A percentile compares a stretch with the other conserved stretches of the same genome.
phyloP scores from a whole-genome alignment of 805 yeast species.

The Saccharomycopsis lassenensis region DNA sequence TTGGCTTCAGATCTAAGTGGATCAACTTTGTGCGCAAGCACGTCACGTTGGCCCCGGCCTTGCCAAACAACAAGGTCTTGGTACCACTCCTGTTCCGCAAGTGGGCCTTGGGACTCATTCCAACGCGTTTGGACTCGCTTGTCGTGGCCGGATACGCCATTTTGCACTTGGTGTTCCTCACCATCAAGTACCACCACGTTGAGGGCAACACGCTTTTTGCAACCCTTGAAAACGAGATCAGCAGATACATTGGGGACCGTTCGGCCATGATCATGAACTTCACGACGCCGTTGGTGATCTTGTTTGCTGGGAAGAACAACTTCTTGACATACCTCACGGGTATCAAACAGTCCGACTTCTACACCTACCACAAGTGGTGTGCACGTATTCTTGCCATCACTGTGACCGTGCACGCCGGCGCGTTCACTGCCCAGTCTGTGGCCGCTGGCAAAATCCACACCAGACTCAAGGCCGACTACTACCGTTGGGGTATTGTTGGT shows the following conservation, averaged over 20 bases:
- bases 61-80: conserved; percentile 21
- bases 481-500: conserved; percentile 33
- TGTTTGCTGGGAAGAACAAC: conserved; percentile 68
- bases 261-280: conserved; percentile 40
- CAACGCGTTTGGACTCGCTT: conserved; percentile 6
- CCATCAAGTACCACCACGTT: conserved; percentile 16
- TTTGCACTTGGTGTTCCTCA: conserved; percentile 3
- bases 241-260: conserved; percentile 37
- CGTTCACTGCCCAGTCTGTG: background rate
- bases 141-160: conserved; percentile 3
- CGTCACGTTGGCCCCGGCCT: conserved; percentile 28
- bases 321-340: conserved; percentile 54
- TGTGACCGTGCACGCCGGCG: conserved; percentile 8
- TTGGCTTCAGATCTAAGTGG: background rate
- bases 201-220: conserved; percentile 23
- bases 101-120: too few relatives aligned
- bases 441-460: too few relatives aligned
- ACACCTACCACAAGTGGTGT: conserved; percentile 55
- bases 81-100: too few relatives aligned
- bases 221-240: background rate
- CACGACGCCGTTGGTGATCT: conserved; percentile 43
- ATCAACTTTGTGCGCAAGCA: conserved; percentile 14
- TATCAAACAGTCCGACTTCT: conserved; percentile 47
- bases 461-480: conserved; percentile 36
- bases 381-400: conserved; percentile 35